Conservation (phyloP, 2,329 filamentous ascomycete species). For the Alternaria arbusti region DNA sequence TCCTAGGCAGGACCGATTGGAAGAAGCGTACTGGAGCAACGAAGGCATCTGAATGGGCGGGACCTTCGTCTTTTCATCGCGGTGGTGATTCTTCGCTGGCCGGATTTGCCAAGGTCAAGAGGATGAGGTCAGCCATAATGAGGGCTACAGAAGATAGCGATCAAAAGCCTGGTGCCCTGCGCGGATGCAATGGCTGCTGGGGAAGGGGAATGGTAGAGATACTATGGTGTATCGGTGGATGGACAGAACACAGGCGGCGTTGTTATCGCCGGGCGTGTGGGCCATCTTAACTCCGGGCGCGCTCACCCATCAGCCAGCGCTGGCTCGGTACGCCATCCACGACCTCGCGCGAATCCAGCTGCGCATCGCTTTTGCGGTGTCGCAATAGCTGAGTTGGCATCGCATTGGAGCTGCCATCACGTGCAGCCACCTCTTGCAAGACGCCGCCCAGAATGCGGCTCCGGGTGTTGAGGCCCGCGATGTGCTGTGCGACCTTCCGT, state of each 20-base stretch:
- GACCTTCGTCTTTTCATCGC: neutral
- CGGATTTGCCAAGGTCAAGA: neutral
- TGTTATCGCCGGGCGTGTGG: neutral
- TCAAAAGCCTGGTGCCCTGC: neutral
- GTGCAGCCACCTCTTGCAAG: neutral
- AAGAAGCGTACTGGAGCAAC: neutral
- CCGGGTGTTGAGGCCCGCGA: neutral
- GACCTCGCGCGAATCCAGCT: neutral
- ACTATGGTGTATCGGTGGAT: neutral
- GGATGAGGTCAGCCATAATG: neutral
- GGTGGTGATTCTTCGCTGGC: neutral
- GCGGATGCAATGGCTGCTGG: neutral
- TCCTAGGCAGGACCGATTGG: neutral
- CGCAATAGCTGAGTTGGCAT: neutral
- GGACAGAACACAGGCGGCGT: neutral
- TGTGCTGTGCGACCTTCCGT: neutral
- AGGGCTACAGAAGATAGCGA: neutral
- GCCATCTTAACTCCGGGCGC: neutral
- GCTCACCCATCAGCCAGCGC: neutral
- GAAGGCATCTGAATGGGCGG: neutral
- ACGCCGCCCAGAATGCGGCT: neutral
- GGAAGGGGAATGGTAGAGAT: neutral
- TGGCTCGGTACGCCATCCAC: neutral
- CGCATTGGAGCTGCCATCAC: neutral
- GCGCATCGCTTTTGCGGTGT: neutral